Evolutionary conservation across 176 grass and related monocot genomes (phyloP), one percentile per base, ranked within the genome.

Genomic region (Tillandsia fasciculata): DNA sequence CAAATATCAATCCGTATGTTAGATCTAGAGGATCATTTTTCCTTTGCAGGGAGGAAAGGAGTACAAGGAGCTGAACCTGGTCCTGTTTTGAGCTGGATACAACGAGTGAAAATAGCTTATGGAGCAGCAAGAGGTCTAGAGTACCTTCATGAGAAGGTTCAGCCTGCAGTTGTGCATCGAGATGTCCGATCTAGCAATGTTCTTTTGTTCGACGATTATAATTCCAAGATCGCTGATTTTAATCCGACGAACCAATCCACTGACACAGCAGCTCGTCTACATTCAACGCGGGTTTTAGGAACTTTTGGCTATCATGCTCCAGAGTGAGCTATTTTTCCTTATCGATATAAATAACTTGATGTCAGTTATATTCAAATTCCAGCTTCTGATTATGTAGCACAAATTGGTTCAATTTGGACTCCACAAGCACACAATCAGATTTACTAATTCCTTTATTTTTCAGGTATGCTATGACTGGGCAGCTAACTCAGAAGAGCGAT

Each of bases 261-360:
- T 0, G 93, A 97, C 79, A 85, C 93, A 8, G 89, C 89, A 15
- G 89, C 93, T 1, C 79, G 93, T 14, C 79, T 97, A 11, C 93
- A 97, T 81, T 97, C 93, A 48, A 92, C 93, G 63, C 91, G 90
- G 83, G 93, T 97, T 33, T 86, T 97, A 48, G 89, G 93, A 49
- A 97, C 93, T 17, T 97, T 97, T 63, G 93, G 93, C 0, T 97
- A 97, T 83, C 93, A 97, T 79, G 93, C 93, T 18, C 93, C 89
- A 0, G 89, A 92, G 93, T 96, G 82, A 80, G 86, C 23, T 13
- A 0, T 14, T 50, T 66, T 68, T 15, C 63, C 2, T 49, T 42
- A 42, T 1, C 6, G 33, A 42, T 42, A 42, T 42, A 5, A 42
- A 42, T 42, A 42, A 42, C 33, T 42, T 42, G 33, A 42, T 7